phyloP scores from a whole-genome alignment of 805 yeast genomes.

The Brettanomyces custersianus region DNA sequence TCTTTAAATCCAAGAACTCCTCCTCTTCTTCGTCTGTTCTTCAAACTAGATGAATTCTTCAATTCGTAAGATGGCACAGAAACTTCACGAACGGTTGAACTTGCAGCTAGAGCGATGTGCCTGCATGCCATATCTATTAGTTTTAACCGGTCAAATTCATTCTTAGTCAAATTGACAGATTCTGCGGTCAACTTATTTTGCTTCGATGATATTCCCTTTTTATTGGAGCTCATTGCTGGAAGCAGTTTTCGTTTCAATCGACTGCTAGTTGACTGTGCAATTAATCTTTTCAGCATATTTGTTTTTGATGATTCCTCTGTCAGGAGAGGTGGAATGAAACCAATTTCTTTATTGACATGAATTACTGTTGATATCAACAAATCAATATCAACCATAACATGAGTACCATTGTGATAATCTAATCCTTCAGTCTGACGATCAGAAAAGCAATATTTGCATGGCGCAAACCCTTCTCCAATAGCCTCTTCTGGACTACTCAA shows the following conservation, averaged over 20 bases:
- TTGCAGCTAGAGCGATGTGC: constrained; percentile 72
- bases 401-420: constrained; percentile 10
- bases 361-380: constrained; percentile 42
- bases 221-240: constrained; percentile 12
- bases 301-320: constrained; percentile 36
- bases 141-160: constrained; percentile 60
- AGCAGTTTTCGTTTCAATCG: constrained; percentile 12
- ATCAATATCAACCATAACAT: constrained; percentile 37
- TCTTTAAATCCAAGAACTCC: constrained; percentile 81
- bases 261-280: constrained; percentile 8
- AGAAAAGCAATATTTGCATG: constrained; percentile 54
- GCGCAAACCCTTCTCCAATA: constrained; percentile 31
- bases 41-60: constrained; percentile 13
- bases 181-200: constrained; percentile 3
- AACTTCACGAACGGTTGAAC: constrained; percentile 12
- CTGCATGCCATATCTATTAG: constrained; percentile 74
- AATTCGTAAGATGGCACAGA: neutral
- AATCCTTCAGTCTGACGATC: constrained; percentile 10
- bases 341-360: constrained; percentile 46
- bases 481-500: constrained; percentile 35
- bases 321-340: constrained; percentile 44
- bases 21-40: constrained; percentile 56
- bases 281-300: constrained; percentile 14
- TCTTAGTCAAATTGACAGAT: constrained; percentile 33
- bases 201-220: neutral